phyloP scores from a whole-genome alignment of 306 rosid genomes.

The Trifolium repens region DNA sequence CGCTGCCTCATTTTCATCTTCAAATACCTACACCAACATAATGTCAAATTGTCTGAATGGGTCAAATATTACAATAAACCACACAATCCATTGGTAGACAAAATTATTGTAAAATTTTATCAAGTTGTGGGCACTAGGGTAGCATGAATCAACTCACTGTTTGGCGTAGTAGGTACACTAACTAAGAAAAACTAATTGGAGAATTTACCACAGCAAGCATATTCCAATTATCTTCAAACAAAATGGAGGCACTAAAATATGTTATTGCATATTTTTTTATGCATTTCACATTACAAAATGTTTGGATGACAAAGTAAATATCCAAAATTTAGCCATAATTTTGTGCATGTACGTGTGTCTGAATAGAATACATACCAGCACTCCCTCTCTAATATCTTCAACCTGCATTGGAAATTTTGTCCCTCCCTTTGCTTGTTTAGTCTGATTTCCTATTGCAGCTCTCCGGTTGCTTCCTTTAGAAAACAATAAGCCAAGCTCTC shows the following conservation, averaged over 20 bases:
- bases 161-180: background rate
- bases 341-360: background rate
- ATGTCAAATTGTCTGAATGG: background rate
- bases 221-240: slow-evolving; percentile 1
- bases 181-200: slow-evolving; percentile 13
- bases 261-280: background rate
- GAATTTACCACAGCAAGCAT: slow-evolving; percentile 13
- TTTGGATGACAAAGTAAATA: background rate
- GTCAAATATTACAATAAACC: slow-evolving; percentile 16
- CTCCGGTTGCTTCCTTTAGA: slow-evolving; percentile 77
- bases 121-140: background rate
- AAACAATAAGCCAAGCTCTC: slow-evolving; percentile 87
- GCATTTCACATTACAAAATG: slow-evolving; percentile 19
- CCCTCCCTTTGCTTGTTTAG: slow-evolving; percentile 68
- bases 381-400: slow-evolving; percentile 96
- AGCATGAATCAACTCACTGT: background rate
- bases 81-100: slow-evolving; percentile 12
- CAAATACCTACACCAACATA: slow-evolving; percentile 71
- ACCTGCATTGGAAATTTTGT: slow-evolving; percentile 92
- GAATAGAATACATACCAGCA: slow-evolving; percentile 65
- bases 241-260: background rate
- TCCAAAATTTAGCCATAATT: background rate
- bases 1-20: slow-evolving; percentile 91
- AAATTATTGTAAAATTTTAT: slow-evolving; percentile 3
- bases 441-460: slow-evolving; percentile 69